Evolutionary conservation across 2,329 filamentous ascomycete genomes (phyloP).

Genomic region (Hypoxylon sp.): DNA sequence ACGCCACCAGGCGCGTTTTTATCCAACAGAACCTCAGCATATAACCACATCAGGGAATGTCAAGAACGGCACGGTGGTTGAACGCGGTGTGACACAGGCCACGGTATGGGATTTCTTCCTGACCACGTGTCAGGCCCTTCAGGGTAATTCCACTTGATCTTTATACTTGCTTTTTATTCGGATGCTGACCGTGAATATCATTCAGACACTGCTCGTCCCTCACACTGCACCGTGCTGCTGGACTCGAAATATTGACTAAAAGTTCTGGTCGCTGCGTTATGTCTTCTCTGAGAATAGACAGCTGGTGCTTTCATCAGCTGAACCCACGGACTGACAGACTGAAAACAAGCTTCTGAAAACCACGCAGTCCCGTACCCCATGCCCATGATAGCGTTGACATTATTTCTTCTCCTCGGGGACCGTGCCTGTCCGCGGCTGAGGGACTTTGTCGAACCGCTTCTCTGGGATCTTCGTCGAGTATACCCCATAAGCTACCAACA

Average conservation of each 20-base stretch:
- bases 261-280: neutral
- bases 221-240: constrained; percentile 80
- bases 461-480: neutral
- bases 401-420: neutral
- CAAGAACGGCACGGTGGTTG: constrained; percentile 80
- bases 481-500: neutral
- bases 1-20: constrained; percentile 88
- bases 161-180: neutral
- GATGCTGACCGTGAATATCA: constrained; percentile 3
- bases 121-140: constrained; percentile 79
- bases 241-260: too few relatives aligned
- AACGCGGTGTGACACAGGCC: constrained; percentile 80
- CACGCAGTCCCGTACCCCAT: neutral
- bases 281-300: neutral
- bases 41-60: constrained; percentile 68
- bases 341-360: neutral
- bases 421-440: neutral
- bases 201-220: constrained; percentile 73
- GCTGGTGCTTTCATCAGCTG: too few relatives aligned
- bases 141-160: constrained; percentile 58
- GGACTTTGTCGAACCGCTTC: neutral
- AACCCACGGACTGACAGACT: too few relatives aligned
- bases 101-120: constrained; percentile 86
- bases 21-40: constrained; percentile 64
- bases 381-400: neutral